phyloP scores from a whole-genome alignment of 805 yeast species.

The Starmerella gropengiesseri region DNA sequence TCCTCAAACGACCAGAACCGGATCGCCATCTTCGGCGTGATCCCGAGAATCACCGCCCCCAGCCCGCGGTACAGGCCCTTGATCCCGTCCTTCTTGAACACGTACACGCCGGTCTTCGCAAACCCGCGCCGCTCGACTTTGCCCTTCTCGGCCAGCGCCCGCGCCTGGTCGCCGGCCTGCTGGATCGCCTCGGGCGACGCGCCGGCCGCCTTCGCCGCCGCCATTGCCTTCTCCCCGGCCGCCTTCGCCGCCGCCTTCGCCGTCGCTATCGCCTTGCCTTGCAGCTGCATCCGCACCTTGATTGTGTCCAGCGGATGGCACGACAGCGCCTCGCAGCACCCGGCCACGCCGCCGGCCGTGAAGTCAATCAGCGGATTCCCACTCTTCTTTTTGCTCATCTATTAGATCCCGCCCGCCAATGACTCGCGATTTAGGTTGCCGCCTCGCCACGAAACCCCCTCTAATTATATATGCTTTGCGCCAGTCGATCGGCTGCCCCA shows the following conservation, averaged over 20 bases:
- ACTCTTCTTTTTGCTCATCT: conserved; percentile 21
- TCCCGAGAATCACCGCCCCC: conserved; percentile 95
- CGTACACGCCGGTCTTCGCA: conserved; percentile 64
- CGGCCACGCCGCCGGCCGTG: conserved; percentile 94
- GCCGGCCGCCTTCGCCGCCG: conserved; percentile 14
- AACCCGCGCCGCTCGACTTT: conserved; percentile 61
- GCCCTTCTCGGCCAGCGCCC: conserved; percentile 32
- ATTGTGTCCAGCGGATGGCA: conserved; percentile 98
- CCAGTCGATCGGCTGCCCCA: not conserved
- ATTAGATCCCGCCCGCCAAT: no score
- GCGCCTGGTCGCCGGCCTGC: conserved; percentile 18
- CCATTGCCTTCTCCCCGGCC: conserved; percentile 19
- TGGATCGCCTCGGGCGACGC: conserved; percentile 13
- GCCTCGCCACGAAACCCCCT: not conserved
- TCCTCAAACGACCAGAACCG: conserved; percentile 90
- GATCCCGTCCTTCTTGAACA: conserved; percentile 69
- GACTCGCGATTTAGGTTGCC: not conserved
- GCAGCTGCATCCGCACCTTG: conserved; percentile 93
- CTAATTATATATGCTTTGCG: conserved; percentile 5
- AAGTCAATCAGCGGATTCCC: conserved; percentile 28
- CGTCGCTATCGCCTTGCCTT: conserved; percentile 42
- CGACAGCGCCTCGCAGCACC: conserved; percentile 90
- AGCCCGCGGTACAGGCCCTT: conserved; percentile 87
- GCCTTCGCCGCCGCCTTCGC: conserved; percentile 14
- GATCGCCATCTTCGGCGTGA: conserved; percentile 97